phyloP scores from a whole-genome alignment of 208 protist species.

The Balamuthia mandrillaris region DNA sequence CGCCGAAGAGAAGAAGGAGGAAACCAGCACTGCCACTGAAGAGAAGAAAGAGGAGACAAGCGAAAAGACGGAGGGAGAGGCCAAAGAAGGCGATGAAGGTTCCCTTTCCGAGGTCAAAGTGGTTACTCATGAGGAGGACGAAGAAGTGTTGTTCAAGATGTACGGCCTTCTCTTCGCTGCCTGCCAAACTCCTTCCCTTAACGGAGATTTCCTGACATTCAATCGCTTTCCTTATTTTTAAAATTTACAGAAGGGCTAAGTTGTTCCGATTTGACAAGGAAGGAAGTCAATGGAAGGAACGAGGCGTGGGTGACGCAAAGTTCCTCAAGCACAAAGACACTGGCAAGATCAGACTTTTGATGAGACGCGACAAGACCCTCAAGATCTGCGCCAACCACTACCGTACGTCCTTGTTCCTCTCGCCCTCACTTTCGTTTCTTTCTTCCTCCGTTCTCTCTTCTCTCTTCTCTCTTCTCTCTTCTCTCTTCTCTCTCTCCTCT shows the following conservation, averaged over 20 bases:
- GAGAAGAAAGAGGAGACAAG: neutral
- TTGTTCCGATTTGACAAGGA: constrained; percentile 74
- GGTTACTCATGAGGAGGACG: constrained; percentile 70
- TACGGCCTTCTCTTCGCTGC: constrained; percentile 40
- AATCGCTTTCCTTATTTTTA: neutral
- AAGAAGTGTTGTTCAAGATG: constrained; percentile 65
- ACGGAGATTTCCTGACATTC: neutral
- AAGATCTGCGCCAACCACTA: constrained; percentile 84
- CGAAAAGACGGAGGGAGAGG: neutral
- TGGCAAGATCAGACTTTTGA: constrained; percentile 75
- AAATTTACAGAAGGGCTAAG: constrained; percentile 68
- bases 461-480: neutral
- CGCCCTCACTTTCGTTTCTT: no score
- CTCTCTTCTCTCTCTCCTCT: neutral
- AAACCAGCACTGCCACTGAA: neutral
- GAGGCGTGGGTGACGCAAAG: constrained; percentile 75
- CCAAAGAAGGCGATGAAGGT: constrained; percentile 25
- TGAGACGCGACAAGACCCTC: constrained; percentile 82
- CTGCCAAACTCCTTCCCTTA: neutral
- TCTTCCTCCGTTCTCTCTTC: no score
- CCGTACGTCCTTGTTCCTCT: no score
- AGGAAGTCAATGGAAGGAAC: constrained; percentile 79
- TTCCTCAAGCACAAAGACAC: constrained; percentile 75
- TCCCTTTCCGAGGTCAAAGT: constrained; percentile 60
- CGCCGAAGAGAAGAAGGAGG: neutral